These are phyloP conservation scores for Galerina sulciceps DNA, from an alignment of 768 basidiomycete genomes.

Conservation along the genomic window DNA sequence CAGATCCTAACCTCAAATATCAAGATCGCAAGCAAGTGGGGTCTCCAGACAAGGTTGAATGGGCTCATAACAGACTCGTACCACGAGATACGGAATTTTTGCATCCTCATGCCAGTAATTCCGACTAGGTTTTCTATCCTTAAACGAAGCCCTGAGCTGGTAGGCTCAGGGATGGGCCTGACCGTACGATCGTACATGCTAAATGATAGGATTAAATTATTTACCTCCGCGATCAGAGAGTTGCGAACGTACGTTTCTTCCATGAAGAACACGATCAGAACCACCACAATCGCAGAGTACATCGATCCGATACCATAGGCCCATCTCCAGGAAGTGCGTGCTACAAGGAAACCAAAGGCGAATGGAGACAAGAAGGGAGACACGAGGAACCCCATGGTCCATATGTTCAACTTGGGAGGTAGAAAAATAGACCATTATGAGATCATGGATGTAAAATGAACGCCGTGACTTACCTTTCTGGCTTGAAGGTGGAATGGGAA, in stretches of 20 bases:
- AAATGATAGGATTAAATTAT: not conserved
- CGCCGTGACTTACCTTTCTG: conserved; percentile 46
- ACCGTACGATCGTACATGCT: conserved; percentile 70
- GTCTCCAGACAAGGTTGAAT: conserved; percentile 63
- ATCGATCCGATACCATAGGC: conserved; percentile 71
- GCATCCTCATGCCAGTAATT: conserved; percentile 63
- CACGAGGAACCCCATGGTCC: conserved; percentile 77
- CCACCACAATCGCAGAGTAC: conserved; percentile 59
- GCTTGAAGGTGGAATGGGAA: conserved; percentile 75
- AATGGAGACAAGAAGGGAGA: conserved; percentile 71
- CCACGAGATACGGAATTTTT: conserved; percentile 63
- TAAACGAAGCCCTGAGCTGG: conserved; percentile 48
- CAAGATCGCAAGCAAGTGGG: conserved; percentile 56
- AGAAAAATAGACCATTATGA: not conserved
- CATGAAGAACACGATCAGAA: conserved; percentile 61
- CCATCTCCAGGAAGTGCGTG: conserved; percentile 66
- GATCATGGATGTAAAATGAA: not conserved
- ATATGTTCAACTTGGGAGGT: conserved; percentile 57
- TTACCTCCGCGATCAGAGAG: not conserved
- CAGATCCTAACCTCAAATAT: conserved; percentile 49
- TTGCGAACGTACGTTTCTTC: conserved; percentile 58
- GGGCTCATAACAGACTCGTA: conserved; percentile 44
- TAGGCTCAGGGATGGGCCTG: conserved; percentile 54
- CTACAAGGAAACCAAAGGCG: conserved; percentile 70
- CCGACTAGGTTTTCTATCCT: conserved; percentile 65